Conservation (phyloP, 2,329 filamentous ascomycete genomes). For the Fusarium agapanthi region DNA sequence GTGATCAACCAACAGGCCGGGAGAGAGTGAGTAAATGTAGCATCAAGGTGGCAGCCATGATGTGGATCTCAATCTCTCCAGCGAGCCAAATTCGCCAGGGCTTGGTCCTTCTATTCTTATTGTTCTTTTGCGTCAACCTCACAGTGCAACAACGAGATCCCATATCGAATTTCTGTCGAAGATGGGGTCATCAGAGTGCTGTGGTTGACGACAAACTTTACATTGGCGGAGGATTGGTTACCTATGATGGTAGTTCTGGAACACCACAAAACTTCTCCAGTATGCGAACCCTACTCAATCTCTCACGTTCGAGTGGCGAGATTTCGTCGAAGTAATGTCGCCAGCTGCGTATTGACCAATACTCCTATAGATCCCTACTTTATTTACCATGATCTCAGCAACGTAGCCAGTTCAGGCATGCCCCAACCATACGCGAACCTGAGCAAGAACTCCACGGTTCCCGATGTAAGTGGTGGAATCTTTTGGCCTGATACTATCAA, state of each 20-base stretch:
- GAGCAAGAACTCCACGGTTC: constrained; percentile 66
- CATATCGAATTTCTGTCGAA: constrained; percentile 61
- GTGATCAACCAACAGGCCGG: constrained; percentile 13
- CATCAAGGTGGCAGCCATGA: constrained; percentile 35
- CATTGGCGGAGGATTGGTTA: constrained; percentile 68
- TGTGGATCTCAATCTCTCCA: constrained; percentile 37
- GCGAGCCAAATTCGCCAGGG: constrained; percentile 20
- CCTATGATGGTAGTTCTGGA: constrained; percentile 60
- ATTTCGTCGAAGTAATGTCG: background rate
- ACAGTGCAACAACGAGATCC: constrained; percentile 56
- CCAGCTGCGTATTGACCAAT: constrained; percentile 6
- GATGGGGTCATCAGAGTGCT: constrained; percentile 68
- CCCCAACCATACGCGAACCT: constrained; percentile 66
- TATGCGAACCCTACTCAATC: constrained; percentile 47
- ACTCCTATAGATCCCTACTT: constrained; percentile 45
- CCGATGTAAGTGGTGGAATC: constrained; percentile 54
- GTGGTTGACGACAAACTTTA: constrained; percentile 67
- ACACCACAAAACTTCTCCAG: constrained; percentile 64
- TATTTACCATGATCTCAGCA: constrained; percentile 65
- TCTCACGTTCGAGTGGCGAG: background rate
- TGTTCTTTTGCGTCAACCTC: constrained; percentile 30
- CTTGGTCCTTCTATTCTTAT: constrained; percentile 32
- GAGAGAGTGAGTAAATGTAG: constrained; percentile 34
- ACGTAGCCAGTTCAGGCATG: constrained; percentile 53
- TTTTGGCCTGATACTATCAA: constrained; percentile 70